Base-by-base conservation (phyloP, 805 yeast species). In the Zygotorulaspora danielsina region DNA sequence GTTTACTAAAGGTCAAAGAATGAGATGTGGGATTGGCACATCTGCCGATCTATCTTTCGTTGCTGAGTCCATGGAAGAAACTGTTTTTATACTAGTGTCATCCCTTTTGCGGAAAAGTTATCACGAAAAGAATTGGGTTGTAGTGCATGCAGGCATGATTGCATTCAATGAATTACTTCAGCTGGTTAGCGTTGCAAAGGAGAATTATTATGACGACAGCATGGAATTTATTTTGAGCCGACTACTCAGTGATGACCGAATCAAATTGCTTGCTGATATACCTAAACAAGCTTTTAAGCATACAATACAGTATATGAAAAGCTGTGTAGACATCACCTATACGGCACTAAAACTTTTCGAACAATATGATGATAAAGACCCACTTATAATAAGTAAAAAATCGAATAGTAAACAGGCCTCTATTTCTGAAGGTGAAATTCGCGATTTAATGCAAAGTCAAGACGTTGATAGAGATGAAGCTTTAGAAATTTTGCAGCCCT, bases 1-100 rank as follows among this genome's bases (percentile, higher is more conserved):
- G 96, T 81, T 87, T 50, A 65, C 87, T 34, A 72, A 72, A 22
- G 86, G 77, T 43, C 86, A 83, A 50, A 65, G 82, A 15, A 61
- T 53, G 5, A 52, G 66, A 43, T 55, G 65, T 27, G 45, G 47
- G 17, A 30, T 51, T 15, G 44, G 59, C 17, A 30, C 36, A 18
- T 39, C 53, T 0, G 63, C 64, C 20, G 61, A 57, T 6, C 55
- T 61, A 3, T 66, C 66, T 27, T 68, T 63, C 50, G 73, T 78
- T 10, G 76, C 76, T 4, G 70, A 73, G 8, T 79, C 77, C 0
- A 61, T 88, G 20, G 73, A 79, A 37, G 84, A 80, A 38, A 75
- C 76, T 16, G 71, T 78, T 32, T 75, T 84, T 40, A 67, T 76
- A 20, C 64, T 81, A 18, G 65, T 82, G 3, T 46, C 63, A 8